Evolutionary conservation across 495 filamentous ascomycete genomes (phyloP).

Genomic region (Neurospora tetrasperma): DNA sequence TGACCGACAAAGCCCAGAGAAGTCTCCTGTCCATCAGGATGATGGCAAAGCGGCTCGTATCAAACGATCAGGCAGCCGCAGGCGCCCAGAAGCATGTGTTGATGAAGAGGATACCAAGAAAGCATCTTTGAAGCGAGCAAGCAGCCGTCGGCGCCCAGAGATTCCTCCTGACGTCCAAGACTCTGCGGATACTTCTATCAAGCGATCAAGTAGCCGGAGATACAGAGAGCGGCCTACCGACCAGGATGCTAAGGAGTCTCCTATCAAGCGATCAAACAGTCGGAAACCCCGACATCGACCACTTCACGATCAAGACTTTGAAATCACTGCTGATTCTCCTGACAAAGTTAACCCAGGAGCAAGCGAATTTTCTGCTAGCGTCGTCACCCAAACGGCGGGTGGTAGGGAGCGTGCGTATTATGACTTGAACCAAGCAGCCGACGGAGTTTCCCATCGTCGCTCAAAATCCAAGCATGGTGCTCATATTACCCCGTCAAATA

Average conservation of each 20-base stretch:
- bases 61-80: constrained; percentile 4
- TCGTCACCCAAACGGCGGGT: constrained; percentile 25
- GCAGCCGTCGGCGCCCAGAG: neutral
- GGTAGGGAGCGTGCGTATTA: constrained; percentile 33
- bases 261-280: neutral
- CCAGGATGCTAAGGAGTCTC: neutral
- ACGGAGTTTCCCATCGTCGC: constrained; percentile 5
- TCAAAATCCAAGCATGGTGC: constrained; percentile 10
- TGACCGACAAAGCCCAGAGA: constrained; percentile 17
- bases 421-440: constrained; percentile 12
- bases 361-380: constrained; percentile 21
- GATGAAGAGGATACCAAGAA: neutral
- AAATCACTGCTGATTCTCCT: neutral
- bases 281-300: neutral
- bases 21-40: constrained; percentile 14
- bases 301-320: neutral
- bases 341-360: constrained; percentile 6
- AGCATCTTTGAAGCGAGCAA: neutral
- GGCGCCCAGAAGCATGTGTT: neutral
- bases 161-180: neutral
- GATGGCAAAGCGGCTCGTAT: neutral
- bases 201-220: neutral
- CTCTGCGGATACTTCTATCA: neutral
- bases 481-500: constrained; percentile 9
- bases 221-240: neutral